Evolutionary conservation across 139 green algal genomes (phyloP).

Genomic region (Zygnema cylindricum): DNA sequence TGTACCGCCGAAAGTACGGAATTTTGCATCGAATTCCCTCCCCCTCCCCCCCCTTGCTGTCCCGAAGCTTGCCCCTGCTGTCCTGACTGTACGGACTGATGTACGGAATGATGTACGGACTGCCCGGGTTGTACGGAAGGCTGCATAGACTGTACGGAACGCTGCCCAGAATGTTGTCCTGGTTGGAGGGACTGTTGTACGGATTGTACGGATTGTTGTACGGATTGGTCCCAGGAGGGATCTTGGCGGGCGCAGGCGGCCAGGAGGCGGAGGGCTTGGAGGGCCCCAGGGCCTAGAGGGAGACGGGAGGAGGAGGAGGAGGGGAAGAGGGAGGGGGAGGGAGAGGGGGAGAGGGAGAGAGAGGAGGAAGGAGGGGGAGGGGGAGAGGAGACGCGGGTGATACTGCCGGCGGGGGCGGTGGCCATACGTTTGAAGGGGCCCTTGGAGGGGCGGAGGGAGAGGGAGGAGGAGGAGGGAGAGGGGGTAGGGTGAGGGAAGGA

Average conservation of each 20-base stretch:
- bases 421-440: not conserved
- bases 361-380: not conserved
- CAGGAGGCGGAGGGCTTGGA: not conserved
- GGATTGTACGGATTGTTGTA: not conserved
- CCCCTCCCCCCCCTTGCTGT: not conserved
- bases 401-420: not conserved
- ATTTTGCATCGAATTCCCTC: too few species aligned
- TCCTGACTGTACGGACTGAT: not conserved
- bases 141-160: not conserved
- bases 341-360: not conserved
- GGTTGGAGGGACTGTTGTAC: not conserved
- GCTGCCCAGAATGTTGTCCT: not conserved
- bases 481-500: not conserved
- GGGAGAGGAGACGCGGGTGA: conserved; percentile 1
- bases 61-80: not conserved
- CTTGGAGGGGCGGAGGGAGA: not conserved
- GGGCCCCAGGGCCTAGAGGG: not conserved
- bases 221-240: not conserved
- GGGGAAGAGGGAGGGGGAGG: not conserved
- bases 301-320: not conserved
- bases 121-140: not conserved
- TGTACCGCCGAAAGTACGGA: too few species aligned
- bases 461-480: not conserved
- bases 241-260: not conserved
- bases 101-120: not conserved